These are phyloP conservation scores for Penicilliopsis zonata DNA, from an alignment of 495 filamentous ascomycete species.

Conservation along the genomic window DNA sequence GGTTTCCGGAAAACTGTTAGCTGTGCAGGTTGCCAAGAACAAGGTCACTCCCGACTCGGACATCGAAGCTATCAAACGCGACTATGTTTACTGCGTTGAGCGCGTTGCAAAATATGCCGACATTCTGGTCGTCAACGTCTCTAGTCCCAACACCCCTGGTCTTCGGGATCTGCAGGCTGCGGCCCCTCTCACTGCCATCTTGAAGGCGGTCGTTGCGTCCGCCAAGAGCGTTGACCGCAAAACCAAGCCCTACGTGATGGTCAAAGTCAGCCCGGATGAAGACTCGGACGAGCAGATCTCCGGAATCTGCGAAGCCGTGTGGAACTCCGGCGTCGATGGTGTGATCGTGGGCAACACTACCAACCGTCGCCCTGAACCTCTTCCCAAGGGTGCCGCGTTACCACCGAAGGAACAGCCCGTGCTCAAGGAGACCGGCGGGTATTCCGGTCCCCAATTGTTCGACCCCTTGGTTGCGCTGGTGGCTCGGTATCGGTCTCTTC, in stretches of 20 bases:
- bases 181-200: constrained; percentile 66
- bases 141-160: constrained; percentile 89
- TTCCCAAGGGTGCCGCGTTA: constrained; percentile 50
- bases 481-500: constrained; percentile 58
- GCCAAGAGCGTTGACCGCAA: constrained; percentile 53
- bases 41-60: constrained; percentile 75
- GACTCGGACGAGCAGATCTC: constrained; percentile 68
- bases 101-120: constrained; percentile 77
- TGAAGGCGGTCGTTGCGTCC: constrained; percentile 72
- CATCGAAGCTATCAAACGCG: constrained; percentile 66
- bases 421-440: constrained; percentile 70
- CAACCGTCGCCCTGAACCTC: constrained; percentile 58
- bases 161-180: constrained; percentile 71
- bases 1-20: constrained; percentile 58
- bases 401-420: constrained; percentile 52
- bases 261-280: constrained; percentile 94
- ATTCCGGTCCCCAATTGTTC: constrained; percentile 82
- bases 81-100: constrained; percentile 81
- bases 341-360: constrained; percentile 98
- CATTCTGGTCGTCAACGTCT: constrained; percentile 92
- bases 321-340: constrained; percentile 75
- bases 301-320: constrained; percentile 80
- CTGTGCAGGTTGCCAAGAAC: constrained; percentile 98
- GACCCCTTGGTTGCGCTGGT: constrained; percentile 64
- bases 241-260: constrained; percentile 77